phyloP scores from a whole-genome alignment of 2,329 filamentous ascomycete genomes.

The Fonsecaea monophora region DNA sequence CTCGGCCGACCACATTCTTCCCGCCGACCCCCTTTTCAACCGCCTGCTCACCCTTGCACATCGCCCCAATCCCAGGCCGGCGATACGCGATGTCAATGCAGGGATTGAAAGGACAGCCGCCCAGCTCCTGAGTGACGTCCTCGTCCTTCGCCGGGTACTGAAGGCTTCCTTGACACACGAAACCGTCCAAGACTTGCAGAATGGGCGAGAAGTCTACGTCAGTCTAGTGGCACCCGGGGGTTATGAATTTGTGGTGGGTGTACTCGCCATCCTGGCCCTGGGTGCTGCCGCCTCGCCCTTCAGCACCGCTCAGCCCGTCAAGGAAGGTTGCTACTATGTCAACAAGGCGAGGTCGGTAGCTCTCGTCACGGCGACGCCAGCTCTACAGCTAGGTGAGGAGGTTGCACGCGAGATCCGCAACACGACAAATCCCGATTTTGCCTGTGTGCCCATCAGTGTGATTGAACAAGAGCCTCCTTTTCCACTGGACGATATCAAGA shows the following conservation, averaged over 20 bases:
- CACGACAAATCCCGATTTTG: conserved; percentile 37
- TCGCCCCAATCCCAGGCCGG: conserved; percentile 39
- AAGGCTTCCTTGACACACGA: conserved; percentile 32
- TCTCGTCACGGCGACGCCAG: conserved; percentile 35
- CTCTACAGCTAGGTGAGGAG: conserved; percentile 33
- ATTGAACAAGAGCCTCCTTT: conserved; percentile 34
- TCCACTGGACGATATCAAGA: conserved; percentile 35
- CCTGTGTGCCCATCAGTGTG: conserved; percentile 41
- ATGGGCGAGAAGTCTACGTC: conserved; percentile 46
- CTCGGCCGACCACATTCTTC: conserved; percentile 43
- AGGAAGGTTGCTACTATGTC: conserved; percentile 46
- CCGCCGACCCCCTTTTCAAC: conserved; percentile 46
- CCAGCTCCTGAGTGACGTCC: conserved; percentile 45
- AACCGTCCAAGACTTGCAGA: conserved; percentile 37
- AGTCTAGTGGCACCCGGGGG: conserved; percentile 46
- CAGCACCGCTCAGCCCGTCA: conserved; percentile 42
- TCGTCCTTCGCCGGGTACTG: conserved; percentile 42
- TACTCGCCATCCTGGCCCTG: conserved; percentile 45
- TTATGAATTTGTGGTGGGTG: conserved; percentile 48
- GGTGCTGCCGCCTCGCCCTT: conserved; percentile 47
- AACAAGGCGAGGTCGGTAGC: conserved; percentile 39
- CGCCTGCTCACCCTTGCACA: conserved; percentile 45
- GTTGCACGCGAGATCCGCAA: conserved; percentile 34
- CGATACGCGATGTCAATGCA: conserved; percentile 46
- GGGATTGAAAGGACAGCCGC: conserved; percentile 45